phyloP scores from a whole-genome alignment of 441 rosid genomes.

The Rhodomyrtus psidioides region DNA sequence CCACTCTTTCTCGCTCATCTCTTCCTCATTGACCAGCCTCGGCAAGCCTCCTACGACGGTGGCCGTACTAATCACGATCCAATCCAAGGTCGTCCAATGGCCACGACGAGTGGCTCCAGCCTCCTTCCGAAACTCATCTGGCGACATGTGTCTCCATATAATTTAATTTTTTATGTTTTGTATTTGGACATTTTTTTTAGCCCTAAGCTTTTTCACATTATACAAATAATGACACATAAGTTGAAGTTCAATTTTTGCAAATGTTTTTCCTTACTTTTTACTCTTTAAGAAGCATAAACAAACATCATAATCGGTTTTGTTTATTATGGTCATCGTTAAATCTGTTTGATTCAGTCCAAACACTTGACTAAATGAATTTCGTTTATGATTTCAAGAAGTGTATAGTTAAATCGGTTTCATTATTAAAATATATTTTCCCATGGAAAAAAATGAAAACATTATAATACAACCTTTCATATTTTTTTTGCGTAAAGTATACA shows the following conservation, averaged over 20 bases:
- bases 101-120: too few relatives aligned
- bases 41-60: too few relatives aligned
- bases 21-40: too few relatives aligned
- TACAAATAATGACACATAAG: neutral
- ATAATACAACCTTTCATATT: too few relatives aligned
- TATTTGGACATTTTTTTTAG: accelerated
- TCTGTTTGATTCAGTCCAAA: neutral
- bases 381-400: neutral
- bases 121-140: too few relatives aligned
- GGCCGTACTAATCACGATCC: too few relatives aligned
- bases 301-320: too few relatives aligned
- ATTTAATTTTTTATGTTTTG: neutral
- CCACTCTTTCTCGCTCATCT: too few relatives aligned
- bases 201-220: neutral
- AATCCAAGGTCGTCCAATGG: too few relatives aligned
- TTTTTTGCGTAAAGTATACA: neutral
- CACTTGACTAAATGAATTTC: neutral
- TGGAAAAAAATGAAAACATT: neutral
- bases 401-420: neutral
- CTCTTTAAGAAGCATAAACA: neutral
- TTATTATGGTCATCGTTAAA: too few relatives aligned
- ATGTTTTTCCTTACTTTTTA: neutral
- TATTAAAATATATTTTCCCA: neutral
- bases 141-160: neutral
- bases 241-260: neutral